These are phyloP conservation scores for Suillus brevipes DNA, from an alignment of 768 basidiomycete genomes.

Conservation along the genomic window DNA sequence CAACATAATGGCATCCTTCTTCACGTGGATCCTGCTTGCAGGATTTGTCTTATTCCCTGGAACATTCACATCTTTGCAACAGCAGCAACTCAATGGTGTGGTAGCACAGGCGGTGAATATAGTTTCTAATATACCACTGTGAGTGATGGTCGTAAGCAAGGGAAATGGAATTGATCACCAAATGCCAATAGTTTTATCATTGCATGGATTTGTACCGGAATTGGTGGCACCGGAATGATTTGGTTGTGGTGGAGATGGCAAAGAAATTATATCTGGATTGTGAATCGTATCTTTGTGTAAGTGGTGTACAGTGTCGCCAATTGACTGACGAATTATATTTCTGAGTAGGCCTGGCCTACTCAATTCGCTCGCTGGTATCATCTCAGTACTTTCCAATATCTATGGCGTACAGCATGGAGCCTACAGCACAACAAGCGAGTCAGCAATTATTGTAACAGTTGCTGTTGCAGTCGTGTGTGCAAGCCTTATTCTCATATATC, in stretches of 20 bases:
- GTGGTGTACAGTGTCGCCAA: conserved; percentile 16
- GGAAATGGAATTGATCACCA: neutral
- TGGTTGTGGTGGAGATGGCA: conserved; percentile 64
- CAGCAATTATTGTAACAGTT: conserved; percentile 50
- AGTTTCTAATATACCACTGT: conserved; percentile 49
- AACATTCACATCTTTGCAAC: conserved; percentile 51
- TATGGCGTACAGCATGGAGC: conserved; percentile 50
- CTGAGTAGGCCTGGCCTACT: conserved; percentile 51
- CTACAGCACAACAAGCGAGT: conserved; percentile 42
- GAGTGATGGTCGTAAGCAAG: conserved; percentile 19
- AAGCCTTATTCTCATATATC: conserved; percentile 41
- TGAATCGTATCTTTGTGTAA: conserved; percentile 58
- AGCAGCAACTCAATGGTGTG: conserved; percentile 27
- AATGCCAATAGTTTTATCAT: conserved; percentile 45
- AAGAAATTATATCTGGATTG: conserved; percentile 57
- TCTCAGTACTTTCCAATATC: conserved; percentile 54
- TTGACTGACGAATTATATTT: conserved; percentile 9
- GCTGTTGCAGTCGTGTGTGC: conserved; percentile 43
- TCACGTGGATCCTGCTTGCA: conserved; percentile 62
- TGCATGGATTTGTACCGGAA: conserved; percentile 53
- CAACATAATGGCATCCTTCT: conserved; percentile 55
- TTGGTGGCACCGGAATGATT: conserved; percentile 54
- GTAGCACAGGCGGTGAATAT: conserved; percentile 35
- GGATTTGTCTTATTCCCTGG: conserved; percentile 65
- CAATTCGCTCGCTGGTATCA: conserved; percentile 55